These are phyloP conservation scores for Solanum sparsipilum DNA, from an alignment of 257 asterid species.

Conservation along the genomic window DNA sequence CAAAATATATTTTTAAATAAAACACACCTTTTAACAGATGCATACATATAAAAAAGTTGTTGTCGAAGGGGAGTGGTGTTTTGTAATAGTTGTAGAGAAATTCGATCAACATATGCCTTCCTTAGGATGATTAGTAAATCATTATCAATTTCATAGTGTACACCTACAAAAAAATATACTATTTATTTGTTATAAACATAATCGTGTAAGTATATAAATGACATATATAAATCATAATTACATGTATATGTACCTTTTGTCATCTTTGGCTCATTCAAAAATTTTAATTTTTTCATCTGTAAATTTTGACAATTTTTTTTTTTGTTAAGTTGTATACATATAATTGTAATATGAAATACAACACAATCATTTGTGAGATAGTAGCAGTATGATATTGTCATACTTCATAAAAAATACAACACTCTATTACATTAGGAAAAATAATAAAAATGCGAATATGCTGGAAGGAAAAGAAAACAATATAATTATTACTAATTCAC, in stretches of 20 bases:
- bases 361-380: too few species aligned
- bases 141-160: not conserved
- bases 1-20: too few species aligned
- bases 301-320: too few species aligned
- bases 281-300: not conserved
- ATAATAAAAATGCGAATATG: not conserved
- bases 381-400: not conserved
- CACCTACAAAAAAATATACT: not conserved
- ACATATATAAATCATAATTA: too few species aligned
- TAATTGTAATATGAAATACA: too few species aligned
- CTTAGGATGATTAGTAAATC: not conserved
- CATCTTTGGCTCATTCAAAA: not conserved
- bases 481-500: too few species aligned
- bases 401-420: not conserved
- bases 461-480: not conserved
- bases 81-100: not conserved
- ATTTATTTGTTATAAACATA: too few species aligned
- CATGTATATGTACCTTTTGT: too few species aligned
- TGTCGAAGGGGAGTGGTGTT: not conserved
- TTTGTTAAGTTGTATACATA: too few species aligned
- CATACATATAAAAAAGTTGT: not conserved
- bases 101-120: not conserved
- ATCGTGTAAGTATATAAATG: not conserved
- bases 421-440: not conserved
- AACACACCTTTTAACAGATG: too few species aligned